Evolutionary conservation across 345 rosid species (phyloP), one percentile per base, ranked within the genome.

Genomic region (Hypericum perforatum): DNA sequence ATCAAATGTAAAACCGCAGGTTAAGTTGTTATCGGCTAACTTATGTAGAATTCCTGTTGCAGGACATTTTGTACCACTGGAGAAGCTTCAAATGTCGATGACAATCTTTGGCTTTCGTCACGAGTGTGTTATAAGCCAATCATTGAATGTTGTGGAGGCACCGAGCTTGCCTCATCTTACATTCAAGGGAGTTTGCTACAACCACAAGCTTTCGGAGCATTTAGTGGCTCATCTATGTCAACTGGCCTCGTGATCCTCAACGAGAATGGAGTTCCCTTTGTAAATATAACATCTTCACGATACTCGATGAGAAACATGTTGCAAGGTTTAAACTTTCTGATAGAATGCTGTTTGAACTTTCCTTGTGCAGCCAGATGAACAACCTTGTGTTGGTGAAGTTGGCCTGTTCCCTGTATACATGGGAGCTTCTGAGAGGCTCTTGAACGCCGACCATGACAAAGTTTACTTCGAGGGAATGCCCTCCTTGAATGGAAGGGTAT

Each of bases 61-160:
- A 90, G 97, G 61, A 44, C 60, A 40, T 78, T 84, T 63, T 76
- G 70, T 39, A 73, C 84, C 36, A 72, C 84, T 15, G 98, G 98
- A 43, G 98, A 91, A 78, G 67, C 92, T 57, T 91, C 98, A 11
- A 82, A 75, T 63, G 80, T 81, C 41, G 92, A 91, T 42, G 96
- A 91, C 37, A 92, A 80, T 74, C 95, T 91, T 42, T 91, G 96
- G 98, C 95, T 91, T 50, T 87, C 96, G 51, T 91, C 95, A 8
- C 82, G 73, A 72, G 63, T 92, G 39, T 76, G 70, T 63, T 87
- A 87, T 65, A 81, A 70, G 63, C 92, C 95, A 9, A 53, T 87
- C 43, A 71, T 85, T 9, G 95, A 91, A 74, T 68, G 81, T 42
- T 91, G 96, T 67, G 96, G 98, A 45, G 98, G 95, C 63, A 79